Evolutionary conservation across 2,329 filamentous ascomycete species (phyloP).

Genomic region (Aureobasidium pullulans): DNA sequence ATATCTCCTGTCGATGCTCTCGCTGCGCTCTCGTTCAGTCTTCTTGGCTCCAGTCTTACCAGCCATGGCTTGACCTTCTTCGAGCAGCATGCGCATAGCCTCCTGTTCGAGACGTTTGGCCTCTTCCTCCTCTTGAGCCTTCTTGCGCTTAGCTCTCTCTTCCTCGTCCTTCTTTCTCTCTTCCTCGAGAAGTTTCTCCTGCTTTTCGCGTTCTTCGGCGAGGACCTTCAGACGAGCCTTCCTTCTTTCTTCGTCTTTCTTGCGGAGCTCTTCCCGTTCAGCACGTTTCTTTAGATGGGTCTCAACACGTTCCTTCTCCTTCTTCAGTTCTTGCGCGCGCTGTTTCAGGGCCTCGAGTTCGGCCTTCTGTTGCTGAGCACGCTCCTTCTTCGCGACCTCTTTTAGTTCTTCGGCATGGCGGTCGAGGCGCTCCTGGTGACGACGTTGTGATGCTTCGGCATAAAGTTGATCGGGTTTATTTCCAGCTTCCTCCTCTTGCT

Average conservation of each 20-base stretch:
- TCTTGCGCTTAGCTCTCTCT: constrained; percentile 36
- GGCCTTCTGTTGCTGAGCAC: constrained; percentile 53
- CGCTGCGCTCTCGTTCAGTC: constrained; percentile 29
- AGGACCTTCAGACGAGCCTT: constrained; percentile 46
- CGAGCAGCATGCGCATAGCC: constrained; percentile 46
- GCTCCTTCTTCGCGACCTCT: constrained; percentile 51
- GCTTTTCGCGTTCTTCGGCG: constrained; percentile 41
- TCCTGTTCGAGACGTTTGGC: constrained; percentile 50
- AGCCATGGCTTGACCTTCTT: constrained; percentile 48
- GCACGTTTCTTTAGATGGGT: constrained; percentile 41
- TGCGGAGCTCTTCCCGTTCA: constrained; percentile 42
- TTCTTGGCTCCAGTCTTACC: constrained; percentile 36
- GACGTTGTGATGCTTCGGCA: constrained; percentile 56
- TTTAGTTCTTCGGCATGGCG: constrained; percentile 53
- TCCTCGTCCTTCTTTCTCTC: constrained; percentile 45
- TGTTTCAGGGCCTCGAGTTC: constrained; percentile 44
- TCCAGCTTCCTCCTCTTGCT: constrained; percentile 57
- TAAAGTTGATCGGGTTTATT: constrained; percentile 69
- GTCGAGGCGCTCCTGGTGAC: constrained; percentile 54
- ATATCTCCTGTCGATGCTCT: constrained; percentile 13
- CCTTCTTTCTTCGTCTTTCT: constrained; percentile 42
- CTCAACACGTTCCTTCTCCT: constrained; percentile 36
- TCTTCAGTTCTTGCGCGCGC: constrained; percentile 37
- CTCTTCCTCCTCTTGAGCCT: constrained; percentile 33
- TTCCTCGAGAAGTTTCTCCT: constrained; percentile 39